Conservation (phyloP, 495 filamentous ascomycete species). For the Cetradonia linearis region DNA sequence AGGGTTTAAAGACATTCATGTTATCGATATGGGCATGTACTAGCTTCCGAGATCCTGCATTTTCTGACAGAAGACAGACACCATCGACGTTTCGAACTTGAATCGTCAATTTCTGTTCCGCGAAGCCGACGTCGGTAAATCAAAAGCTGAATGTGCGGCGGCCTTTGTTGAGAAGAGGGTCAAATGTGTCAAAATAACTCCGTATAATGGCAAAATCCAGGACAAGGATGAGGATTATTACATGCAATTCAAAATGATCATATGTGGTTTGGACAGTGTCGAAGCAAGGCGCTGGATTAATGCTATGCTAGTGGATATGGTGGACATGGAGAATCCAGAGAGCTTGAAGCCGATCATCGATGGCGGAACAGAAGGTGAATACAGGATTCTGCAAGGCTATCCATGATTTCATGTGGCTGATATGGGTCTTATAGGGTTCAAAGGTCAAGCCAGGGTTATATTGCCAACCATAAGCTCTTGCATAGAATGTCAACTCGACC, state of each 20-base stretch:
- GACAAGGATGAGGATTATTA: constrained; percentile 97
- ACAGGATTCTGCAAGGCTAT: constrained; percentile 9
- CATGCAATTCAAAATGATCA: constrained; percentile 87
- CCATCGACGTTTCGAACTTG: constrained; percentile 96
- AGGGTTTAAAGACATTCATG: constrained; percentile 93
- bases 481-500: constrained; percentile 96
- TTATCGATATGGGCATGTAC: constrained; percentile 87
- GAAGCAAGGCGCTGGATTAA: constrained; percentile 99
- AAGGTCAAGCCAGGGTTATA: constrained; percentile 90
- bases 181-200: constrained; percentile 82
- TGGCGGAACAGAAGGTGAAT: constrained; percentile 94
- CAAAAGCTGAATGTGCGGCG: constrained; percentile 89
- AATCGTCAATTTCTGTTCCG: constrained; percentile 98
- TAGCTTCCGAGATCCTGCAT: not conserved
- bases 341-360: constrained; percentile 87
- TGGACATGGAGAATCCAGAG: constrained; percentile 68
- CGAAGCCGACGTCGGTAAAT: constrained; percentile 79
- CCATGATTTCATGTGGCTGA: constrained; percentile 20
- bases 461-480: constrained; percentile 86
- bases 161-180: constrained; percentile 81
- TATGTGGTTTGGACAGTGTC: constrained; percentile 96
- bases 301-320: constrained; percentile 80
- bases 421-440: constrained; percentile 54
- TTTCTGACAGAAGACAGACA: constrained; percentile 47
- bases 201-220: constrained; percentile 89